Evolutionary conservation across 441 rosid species (phyloP), one percentile per base, ranked within the genome.

Genomic region (Melastoma candidum): DNA sequence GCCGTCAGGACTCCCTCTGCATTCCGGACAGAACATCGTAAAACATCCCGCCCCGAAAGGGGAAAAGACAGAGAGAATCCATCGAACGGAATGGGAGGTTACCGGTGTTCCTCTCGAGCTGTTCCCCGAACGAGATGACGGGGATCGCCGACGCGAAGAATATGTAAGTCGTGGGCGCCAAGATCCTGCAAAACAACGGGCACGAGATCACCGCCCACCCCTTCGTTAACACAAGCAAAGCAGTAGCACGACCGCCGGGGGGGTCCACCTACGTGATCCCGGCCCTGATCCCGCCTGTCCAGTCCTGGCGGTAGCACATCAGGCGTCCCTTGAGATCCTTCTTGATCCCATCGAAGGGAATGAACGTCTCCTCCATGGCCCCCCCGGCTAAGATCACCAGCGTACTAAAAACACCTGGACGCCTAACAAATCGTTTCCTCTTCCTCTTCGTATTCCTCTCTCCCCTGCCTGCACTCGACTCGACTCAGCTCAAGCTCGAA

Each of bases 61-160:
- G 46, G 14, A 27, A 52, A 11, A 36, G 45, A 44, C 26, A 46
- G 10, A 25, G n/a, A 17, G 3, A 24, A 12, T 26, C 43, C 26
- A 26, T 6, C 22, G 0, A n/a, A 25, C 50, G 47, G 22, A 2
- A 29, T 25, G 46, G 26, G 1, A 13, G 9, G 41, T 36, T 84
- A 90, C 98, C 98, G 11, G 98, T 90, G 65, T 69, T 75, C 61
- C 96, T 71, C 71, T 87, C 96, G 12, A 90, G 76, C 26, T 90
- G 98, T 64, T 90, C 98, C 0, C 98, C 98, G 44, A 90, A 90
- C 49, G 98, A 90, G 66, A 90, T 90, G 68, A 90, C 98, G 4
- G 95, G 98, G 66, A 90, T 87, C 11, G 97, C 97, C 2, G 97
- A 90, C 26, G 97, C 97, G 53, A 90, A 90, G 80, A 90, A 90